Evolutionary conservation across 108 stramenopile species (phyloP).

Genomic region (Epipyxis sp.): DNA sequence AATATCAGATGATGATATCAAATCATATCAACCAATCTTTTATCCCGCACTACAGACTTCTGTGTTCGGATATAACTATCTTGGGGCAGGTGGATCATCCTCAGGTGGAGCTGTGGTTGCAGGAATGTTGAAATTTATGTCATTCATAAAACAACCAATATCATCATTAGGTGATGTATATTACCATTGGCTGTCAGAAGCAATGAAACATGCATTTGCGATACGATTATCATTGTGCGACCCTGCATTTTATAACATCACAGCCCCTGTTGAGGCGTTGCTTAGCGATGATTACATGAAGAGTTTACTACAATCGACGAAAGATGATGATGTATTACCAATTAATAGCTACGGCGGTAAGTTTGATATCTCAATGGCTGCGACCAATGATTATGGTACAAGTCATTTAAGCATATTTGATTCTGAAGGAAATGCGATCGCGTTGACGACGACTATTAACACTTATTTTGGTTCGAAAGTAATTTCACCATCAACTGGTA

Average conservation of each 20-base stretch:
- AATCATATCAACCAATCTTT: conserved; percentile 56
- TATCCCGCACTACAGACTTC: conserved; percentile 48
- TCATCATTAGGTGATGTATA: conserved; percentile 57
- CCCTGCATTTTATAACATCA: conserved; percentile 56
- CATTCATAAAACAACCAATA: conserved; percentile 56
- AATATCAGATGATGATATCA: conserved; percentile 62
- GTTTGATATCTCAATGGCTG: neutral
- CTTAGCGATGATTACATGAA: conserved; percentile 57
- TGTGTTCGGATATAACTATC: conserved; percentile 53
- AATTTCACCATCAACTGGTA: conserved; percentile 65
- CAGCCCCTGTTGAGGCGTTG: conserved; percentile 60
- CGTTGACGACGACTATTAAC: conserved; percentile 70
- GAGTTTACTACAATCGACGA: too few relatives aligned
- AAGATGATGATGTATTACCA: neutral
- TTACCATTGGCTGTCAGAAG: conserved; percentile 67
- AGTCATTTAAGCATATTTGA: conserved; percentile 71
- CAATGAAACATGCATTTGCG: conserved; percentile 68
- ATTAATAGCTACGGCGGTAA: conserved; percentile 13
- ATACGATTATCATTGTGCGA: conserved; percentile 77
- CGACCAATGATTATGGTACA: conserved; percentile 70
- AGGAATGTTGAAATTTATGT: conserved; percentile 64
- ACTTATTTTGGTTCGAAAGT: conserved; percentile 59
- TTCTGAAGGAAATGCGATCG: conserved; percentile 67
- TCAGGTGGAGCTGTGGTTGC: conserved; percentile 72
- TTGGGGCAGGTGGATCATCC: conserved; percentile 68